Percentiles rank a stretch among this genome's conserved stretches.
phyloP scores from a whole-genome alignment of 768 basidiomycete species.

The Collybiopsis luxurians region DNA sequence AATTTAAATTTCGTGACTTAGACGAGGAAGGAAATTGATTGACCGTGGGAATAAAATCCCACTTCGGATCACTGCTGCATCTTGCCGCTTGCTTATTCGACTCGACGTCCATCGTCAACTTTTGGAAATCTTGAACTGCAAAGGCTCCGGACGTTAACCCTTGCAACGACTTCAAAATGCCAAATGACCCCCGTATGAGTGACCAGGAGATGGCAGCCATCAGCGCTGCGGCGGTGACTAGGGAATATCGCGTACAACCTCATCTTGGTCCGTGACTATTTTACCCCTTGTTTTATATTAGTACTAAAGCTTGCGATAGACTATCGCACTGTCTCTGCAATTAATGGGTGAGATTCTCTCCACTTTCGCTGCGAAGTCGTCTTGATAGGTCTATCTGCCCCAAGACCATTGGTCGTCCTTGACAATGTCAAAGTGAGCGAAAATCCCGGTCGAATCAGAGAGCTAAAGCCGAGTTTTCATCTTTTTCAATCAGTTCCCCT shows the following conservation, averaged over 20 bases:
- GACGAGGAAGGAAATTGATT: too few species aligned
- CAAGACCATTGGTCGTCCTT: constrained; percentile 89
- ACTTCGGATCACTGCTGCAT: background rate
- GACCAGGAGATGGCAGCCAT: constrained; percentile 75
- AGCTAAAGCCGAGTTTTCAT: background rate
- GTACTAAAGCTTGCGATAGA: constrained; percentile 43
- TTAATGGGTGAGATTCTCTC: constrained; percentile 75
- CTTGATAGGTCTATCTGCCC: constrained; percentile 10
- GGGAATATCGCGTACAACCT: constrained; percentile 85
- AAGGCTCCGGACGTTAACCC: background rate
- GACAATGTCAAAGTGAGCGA: constrained; percentile 92
- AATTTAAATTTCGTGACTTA: too few species aligned
- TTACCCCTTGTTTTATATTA: background rate
- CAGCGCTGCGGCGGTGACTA: constrained; percentile 87
- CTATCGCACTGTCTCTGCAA: constrained; percentile 97
- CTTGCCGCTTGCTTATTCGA: background rate
- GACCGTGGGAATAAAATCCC: constrained; percentile 10
- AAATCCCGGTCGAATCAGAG: background rate
- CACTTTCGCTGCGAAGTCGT: constrained; percentile 3
- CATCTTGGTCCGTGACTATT: constrained; percentile 65
- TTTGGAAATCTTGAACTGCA: background rate
- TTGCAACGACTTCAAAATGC: constrained; percentile 28
- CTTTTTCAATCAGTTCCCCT: constrained; percentile 73
- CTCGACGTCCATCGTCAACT: background rate
- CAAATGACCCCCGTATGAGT: constrained; percentile 57